Percentiles rank a stretch among this genome's conserved stretches.
phyloP scores from a whole-genome alignment of 441 rosid species.

The Populus hybrid region DNA sequence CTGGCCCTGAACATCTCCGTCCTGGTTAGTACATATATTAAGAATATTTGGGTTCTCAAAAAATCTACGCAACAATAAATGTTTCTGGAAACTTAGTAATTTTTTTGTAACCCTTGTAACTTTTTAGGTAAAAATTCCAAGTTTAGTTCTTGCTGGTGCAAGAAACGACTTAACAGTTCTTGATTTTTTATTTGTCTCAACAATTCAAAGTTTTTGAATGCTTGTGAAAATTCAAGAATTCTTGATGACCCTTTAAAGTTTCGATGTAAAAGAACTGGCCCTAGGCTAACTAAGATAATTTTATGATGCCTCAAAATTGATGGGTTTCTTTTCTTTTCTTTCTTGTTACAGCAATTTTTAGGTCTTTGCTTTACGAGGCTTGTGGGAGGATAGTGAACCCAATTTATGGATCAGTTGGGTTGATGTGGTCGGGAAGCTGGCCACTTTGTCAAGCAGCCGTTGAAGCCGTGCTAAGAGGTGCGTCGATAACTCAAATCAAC shows the following conservation, averaged over 20 bases:
- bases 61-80: not conserved
- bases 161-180: not conserved
- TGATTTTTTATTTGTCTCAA: not conserved
- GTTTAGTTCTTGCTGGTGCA: not conserved
- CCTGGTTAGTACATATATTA: slow-evolving; percentile 34
- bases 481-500: slow-evolving; percentile 42
- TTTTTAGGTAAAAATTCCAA: not conserved
- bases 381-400: slow-evolving; percentile 63
- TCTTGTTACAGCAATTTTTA: slow-evolving; percentile 42
- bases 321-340: not conserved
- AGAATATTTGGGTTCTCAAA: not conserved
- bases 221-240: not conserved
- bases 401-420: slow-evolving; percentile 51
- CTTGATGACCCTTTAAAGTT: not conserved
- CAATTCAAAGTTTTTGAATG: not conserved
- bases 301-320: not conserved
- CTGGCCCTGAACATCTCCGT: slow-evolving; percentile 50
- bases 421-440: slow-evolving; percentile 62
- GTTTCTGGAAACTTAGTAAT: not conserved
- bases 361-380: slow-evolving; percentile 61
- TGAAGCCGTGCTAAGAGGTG: slow-evolving; percentile 46
- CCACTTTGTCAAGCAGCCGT: slow-evolving; percentile 54
- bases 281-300: no score
- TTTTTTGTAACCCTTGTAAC: not conserved
- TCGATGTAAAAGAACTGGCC: not conserved